phyloP scores from a whole-genome alignment of 2,329 filamentous ascomycete genomes.

The Capronia americana region DNA sequence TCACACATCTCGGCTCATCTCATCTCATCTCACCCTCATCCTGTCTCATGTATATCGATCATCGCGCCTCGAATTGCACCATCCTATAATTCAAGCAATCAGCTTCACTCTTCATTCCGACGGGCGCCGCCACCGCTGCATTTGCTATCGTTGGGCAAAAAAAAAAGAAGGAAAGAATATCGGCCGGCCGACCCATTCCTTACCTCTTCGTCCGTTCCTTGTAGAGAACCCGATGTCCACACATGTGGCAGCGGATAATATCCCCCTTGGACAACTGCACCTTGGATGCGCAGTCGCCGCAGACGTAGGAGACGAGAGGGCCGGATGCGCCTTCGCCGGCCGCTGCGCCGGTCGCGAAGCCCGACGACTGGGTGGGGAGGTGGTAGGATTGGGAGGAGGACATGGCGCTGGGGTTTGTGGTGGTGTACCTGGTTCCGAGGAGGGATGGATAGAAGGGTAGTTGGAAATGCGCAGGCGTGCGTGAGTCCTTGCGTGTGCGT shows the following conservation, averaged over 20 bases:
- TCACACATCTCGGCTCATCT: neutral
- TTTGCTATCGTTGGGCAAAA: no score
- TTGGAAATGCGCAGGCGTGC: neutral
- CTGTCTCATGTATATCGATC: conserved; percentile 41
- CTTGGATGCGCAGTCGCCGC: conserved; percentile 83
- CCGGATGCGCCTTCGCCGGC: conserved; percentile 49
- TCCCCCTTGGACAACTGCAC: conserved; percentile 78
- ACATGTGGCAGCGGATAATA: conserved; percentile 86
- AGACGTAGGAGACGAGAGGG: conserved; percentile 71
- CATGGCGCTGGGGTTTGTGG: conserved; percentile 1
- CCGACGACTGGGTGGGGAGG: conserved; percentile 63
- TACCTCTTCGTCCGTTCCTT: conserved; percentile 98
- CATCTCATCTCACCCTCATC: neutral
- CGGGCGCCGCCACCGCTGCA: neutral
- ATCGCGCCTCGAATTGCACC: conserved; percentile 98
- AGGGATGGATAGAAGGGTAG: neutral
- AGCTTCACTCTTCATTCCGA: conserved; percentile 9
- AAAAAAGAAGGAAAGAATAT: no score
- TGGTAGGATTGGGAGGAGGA: conserved; percentile 69
- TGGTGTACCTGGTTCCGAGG: neutral
- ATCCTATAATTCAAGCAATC: conserved; percentile 64
- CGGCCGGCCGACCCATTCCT: neutral
- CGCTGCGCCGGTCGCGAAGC: conserved; percentile 50
- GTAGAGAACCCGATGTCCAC: conserved; percentile 93
- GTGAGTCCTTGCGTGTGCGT: neutral